These are phyloP conservation scores for Mycosphaerella arachidis DNA, from an alignment of 2,329 filamentous ascomycete genomes.

Conservation along the genomic window DNA sequence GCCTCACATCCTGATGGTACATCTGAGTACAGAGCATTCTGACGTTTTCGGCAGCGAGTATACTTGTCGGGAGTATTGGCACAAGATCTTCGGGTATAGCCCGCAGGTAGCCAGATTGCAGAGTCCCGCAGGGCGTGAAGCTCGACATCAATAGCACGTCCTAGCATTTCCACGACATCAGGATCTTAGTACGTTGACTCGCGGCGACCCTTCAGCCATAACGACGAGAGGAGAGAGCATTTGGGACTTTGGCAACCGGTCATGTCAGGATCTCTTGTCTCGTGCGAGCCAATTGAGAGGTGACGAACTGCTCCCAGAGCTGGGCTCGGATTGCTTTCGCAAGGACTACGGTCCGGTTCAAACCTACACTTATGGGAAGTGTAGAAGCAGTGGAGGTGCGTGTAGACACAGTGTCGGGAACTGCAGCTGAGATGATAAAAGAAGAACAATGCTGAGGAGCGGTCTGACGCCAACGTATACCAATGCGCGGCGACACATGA, in stretches of 20 bases:
- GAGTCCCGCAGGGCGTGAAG: background rate
- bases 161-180: background rate
- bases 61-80: slow-evolving; percentile 2
- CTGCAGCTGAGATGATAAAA: too few relatives aligned
- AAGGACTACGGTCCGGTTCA: background rate
- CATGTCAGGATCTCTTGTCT: background rate
- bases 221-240: slow-evolving; percentile 1
- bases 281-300: background rate
- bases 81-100: slow-evolving; percentile 4
- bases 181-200: background rate
- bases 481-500: too few relatives aligned
- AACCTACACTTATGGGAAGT: too few relatives aligned
- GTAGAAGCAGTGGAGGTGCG: too few relatives aligned
- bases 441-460: too few relatives aligned
- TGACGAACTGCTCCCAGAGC: background rate
- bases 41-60: background rate
- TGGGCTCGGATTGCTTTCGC: slow-evolving; percentile 1
- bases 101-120: slow-evolving; percentile 1
- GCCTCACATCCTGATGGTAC: background rate
- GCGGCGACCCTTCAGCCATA: background rate
- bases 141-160: background rate
- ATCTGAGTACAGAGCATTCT: background rate
- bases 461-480: too few relatives aligned
- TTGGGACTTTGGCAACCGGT: slow-evolving; percentile 1
- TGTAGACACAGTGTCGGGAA: too few relatives aligned